Base-by-base conservation (phyloP, 805 yeast species). In the Candida manassasensis region DNA sequence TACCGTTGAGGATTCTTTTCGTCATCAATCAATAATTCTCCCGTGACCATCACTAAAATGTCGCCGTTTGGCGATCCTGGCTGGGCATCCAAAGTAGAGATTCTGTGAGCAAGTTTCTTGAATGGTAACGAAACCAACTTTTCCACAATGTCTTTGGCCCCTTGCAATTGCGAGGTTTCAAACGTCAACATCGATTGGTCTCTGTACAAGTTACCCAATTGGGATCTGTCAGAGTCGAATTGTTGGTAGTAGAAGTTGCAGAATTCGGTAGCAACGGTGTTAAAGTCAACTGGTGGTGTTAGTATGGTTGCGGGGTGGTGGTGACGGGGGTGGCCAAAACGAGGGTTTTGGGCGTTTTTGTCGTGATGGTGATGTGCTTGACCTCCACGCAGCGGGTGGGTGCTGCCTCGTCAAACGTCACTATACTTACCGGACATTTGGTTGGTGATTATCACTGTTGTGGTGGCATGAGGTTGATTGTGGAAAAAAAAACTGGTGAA, bases 161-260 rank as follows among this genome's bases (percentile, higher is more conserved):
- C 98, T 71, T 90, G 98, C 47, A 84, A 73, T 72, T 90, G 97
- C 40, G 88, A 72, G 37, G 89, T 81, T 69, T 93, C 98, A 53
- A 93, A 93, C 32, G 98, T 93, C 66, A 93, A 73, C 99, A 93
- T 93, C 19, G 97, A 88, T 60, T 85, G 89, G 43, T 87, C 96
- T 61, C 99, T 84, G 80, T 90, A 90, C 54, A 90, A 77, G 70
- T 85, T 83, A 49, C 95, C 95, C 59, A 90, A 78, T 62, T 84
- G 93, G 40, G 87, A 63, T 73, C 97, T 85, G 67, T 90, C 96
- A 52, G 81, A 63, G 67, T 89, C 97, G 56, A 90, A 90, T 65
- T 86, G 95, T 61, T 85, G 84, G 77, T 90, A 93, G 78, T 93
- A 90, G 58, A 88, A 90, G 63, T 76, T 82, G 56, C 96, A 86